A percentile compares a stretch with the other conserved stretches of the same genome.
These are phyloP conservation scores for Gossypium laxum DNA, from an alignment of 441 rosid species.

Conservation along the genomic window DNA sequence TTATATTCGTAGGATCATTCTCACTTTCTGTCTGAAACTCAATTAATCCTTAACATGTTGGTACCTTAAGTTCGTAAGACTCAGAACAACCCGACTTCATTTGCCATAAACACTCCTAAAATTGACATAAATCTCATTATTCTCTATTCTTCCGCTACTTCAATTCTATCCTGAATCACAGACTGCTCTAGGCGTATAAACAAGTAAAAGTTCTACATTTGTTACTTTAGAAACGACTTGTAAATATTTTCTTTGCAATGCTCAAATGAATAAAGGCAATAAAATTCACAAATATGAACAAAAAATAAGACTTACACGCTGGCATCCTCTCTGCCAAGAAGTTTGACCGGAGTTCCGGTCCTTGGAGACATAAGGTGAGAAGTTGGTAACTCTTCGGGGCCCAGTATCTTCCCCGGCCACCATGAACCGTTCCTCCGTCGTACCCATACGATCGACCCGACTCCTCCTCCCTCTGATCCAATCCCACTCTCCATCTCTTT, in stretches of 20 bases:
- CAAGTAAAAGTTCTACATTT: neutral
- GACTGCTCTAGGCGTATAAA: neutral
- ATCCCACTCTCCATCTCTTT: conserved; percentile 46
- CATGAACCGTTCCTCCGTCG: conserved; percentile 95
- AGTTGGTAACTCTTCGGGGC: conserved; percentile 69
- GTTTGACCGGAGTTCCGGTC: conserved; percentile 95
- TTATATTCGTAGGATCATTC: neutral
- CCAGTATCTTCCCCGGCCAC: conserved; percentile 96
- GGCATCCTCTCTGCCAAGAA: conserved; percentile 95
- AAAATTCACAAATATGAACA: neutral
- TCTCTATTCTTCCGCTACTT: neutral
- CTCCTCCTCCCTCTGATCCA: conserved; percentile 43
- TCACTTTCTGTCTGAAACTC: neutral
- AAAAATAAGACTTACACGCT: conserved; percentile 61
- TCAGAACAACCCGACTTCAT: neutral
- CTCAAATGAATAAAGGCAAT: neutral
- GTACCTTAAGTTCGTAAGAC: neutral
- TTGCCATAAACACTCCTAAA: neutral
- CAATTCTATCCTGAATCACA: neutral
- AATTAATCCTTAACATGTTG: neutral
- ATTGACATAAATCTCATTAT: neutral
- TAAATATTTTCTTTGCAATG: neutral
- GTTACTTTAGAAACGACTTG: neutral
- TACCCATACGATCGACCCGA: conserved; percentile 93
- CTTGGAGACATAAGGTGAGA: conserved; percentile 74